Percentiles rank a stretch among this genome's conserved stretches.
Evolutionary conservation across 345 rosid genomes (phyloP).

Genomic region (Hibiscus syriacus): DNA sequence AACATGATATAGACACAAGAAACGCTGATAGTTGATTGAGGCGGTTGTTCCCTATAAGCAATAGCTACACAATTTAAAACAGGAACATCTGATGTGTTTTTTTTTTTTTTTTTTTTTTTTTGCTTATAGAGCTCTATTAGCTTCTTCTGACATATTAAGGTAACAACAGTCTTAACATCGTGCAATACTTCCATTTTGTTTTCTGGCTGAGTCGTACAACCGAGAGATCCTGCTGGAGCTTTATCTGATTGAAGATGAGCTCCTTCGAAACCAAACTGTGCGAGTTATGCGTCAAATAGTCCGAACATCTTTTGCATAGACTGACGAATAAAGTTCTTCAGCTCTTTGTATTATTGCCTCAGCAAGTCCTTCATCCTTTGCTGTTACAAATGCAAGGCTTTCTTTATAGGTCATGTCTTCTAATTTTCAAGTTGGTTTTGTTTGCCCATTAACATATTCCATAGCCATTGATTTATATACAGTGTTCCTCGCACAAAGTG

Average conservation of each 20-base stretch:
- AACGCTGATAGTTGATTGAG: slow-evolving; percentile 82
- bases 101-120: no score
- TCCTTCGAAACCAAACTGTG: slow-evolving; percentile 19
- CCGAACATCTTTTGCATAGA: slow-evolving; percentile 20
- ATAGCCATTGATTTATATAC: slow-evolving; percentile 84
- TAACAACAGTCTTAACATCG: slow-evolving; percentile 39
- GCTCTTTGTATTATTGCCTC: slow-evolving; percentile 70
- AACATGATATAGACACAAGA: slow-evolving; percentile 86
- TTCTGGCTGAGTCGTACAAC: no score
- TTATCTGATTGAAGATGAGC: slow-evolving; percentile 12
- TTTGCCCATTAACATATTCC: slow-evolving; percentile 53
- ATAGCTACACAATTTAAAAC: slow-evolving; percentile 41
- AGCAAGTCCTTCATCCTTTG: slow-evolving; percentile 86
- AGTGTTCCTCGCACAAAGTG: slow-evolving; percentile 50
- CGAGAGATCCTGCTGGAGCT: no score
- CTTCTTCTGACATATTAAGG: slow-evolving; percentile 45
- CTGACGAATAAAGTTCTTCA: slow-evolving; percentile 60
- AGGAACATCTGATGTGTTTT: slow-evolving; percentile 22
- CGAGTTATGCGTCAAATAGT: slow-evolving; percentile 15
- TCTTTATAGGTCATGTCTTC: slow-evolving; percentile 81
- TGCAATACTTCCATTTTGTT: no score
- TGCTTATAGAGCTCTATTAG: slow-evolving; percentile 39
- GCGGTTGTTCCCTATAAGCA: slow-evolving; percentile 79
- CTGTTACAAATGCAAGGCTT: slow-evolving; percentile 99
- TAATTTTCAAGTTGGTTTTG: slow-evolving; percentile 84